A percentile compares a stretch with the other conserved stretches of the same genome.
Evolutionary conservation across 495 filamentous ascomycete genomes (phyloP).

Genomic region (Trichodelitschia bisporula): DNA sequence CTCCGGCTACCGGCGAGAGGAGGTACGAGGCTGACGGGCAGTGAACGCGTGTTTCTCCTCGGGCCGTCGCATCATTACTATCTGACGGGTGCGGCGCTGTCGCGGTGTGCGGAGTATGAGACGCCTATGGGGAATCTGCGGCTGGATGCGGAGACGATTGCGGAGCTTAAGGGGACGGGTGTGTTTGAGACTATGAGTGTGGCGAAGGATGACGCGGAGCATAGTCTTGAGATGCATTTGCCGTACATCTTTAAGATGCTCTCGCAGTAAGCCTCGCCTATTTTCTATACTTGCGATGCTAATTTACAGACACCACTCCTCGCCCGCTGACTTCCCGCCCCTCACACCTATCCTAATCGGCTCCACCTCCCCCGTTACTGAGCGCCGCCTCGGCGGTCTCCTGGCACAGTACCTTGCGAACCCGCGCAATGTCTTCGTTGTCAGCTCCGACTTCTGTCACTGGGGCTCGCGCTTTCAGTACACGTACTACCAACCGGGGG

Average conservation of each 20-base stretch:
- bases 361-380: conserved; percentile 35
- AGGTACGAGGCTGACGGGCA: conserved; percentile 8
- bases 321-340: conserved; percentile 31
- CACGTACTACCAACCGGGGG: conserved; percentile 53
- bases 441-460: conserved; percentile 91
- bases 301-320: conserved; percentile 10
- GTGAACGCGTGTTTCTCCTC: conserved; percentile 79
- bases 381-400: conserved; percentile 41
- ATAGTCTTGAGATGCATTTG: conserved; percentile 91
- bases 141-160: conserved; percentile 43
- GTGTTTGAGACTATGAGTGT: conserved; percentile 52
- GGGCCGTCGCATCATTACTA: conserved; percentile 84
- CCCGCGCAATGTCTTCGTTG: conserved; percentile 53
- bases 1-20: background rate
- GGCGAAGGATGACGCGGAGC: conserved; percentile 58
- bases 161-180: conserved; percentile 32
- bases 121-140: conserved; percentile 66
- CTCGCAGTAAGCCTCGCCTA: conserved; percentile 20
- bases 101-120: conserved; percentile 46
- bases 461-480: conserved; percentile 81
- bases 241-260: conserved; percentile 82
- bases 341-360: conserved; percentile 80
- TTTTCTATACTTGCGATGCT: conserved; percentile 1
- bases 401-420: conserved; percentile 64
- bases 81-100: conserved; percentile 52